Evolutionary conservation across 208 protist species (phyloP), one percentile per base, ranked within the genome.

Genomic region (Wallacemonas sp.): DNA sequence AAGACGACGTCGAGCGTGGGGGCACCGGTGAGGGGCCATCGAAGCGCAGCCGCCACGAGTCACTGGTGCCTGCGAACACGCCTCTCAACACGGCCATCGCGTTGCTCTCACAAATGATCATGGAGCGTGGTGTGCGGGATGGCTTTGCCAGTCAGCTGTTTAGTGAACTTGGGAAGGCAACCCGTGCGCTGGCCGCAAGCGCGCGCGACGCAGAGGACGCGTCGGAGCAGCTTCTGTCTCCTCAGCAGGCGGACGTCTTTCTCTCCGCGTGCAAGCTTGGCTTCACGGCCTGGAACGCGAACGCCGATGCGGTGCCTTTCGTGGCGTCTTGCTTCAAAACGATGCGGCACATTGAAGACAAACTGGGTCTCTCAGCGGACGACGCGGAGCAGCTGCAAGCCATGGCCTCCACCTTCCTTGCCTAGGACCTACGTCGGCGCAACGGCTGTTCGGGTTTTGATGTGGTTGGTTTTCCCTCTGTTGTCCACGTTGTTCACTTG

Each of bases 71-170:
- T 8, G 45, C 63, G 1, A 79, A 68, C 54, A 87, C 76, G 29
- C 26, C 78, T 1, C 60, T 86, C 17, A 66, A 76, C 42, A 71
- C 58, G 42, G 87, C 86, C 32, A 78, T 91, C 8, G 80, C 79
- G 15, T 65, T 94, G 27, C 58, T 93, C 24, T 72, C 84, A 3
- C 87, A 94, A 71, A 76, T 84, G 15, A 76, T 94, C 32, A 74
- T 91, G 59, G 87, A 96, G 76, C 83, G 91, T n/a, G 91, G 91
- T 37, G 79, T 87, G 17, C 63, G 79, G 0, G 91, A 96, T 61
- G 52, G 72, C 2, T 76, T 71, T 26, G 44, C 85, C 33, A 66
- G 83, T 27, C 72, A 73, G 52, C 55, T 90, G 33, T 85, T 91
- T 39, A 27, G 37, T 3, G 87, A 93, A 63, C 76, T 96, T n/a